Percentiles rank a stretch among this genome's conserved stretches.
Evolutionary conservation across 2,329 filamentous ascomycete species (phyloP).

Genomic region (Dothistroma septosporum): DNA sequence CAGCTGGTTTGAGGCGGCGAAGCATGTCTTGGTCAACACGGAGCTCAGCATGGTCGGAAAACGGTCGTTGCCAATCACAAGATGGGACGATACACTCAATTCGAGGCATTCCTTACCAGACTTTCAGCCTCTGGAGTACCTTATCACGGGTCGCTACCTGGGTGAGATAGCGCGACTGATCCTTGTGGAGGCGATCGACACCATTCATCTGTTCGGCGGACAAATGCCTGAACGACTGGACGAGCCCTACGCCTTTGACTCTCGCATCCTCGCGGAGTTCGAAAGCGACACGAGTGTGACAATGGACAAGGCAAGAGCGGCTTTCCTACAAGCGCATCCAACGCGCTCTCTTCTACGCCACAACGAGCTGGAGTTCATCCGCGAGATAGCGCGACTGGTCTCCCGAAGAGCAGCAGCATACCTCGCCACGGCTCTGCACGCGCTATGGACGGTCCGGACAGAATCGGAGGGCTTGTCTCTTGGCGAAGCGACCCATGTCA

Average conservation of each 20-base stretch:
- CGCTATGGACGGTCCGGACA: slow-evolving; percentile 54
- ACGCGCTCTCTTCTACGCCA: slow-evolving; percentile 40
- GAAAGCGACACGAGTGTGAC: slow-evolving; percentile 46
- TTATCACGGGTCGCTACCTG: slow-evolving; percentile 60
- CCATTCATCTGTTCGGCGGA: slow-evolving; percentile 54
- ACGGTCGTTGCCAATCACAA: slow-evolving; percentile 54
- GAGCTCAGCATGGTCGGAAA: slow-evolving; percentile 65
- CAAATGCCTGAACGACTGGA: slow-evolving; percentile 51
- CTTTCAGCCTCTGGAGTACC: slow-evolving; percentile 63
- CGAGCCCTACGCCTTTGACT: slow-evolving; percentile 58
- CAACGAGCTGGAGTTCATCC: slow-evolving; percentile 49
- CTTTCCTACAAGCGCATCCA: slow-evolving; percentile 52
- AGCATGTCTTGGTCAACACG: slow-evolving; percentile 61
- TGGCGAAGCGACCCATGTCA: slow-evolving; percentile 35
- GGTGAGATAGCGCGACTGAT: slow-evolving; percentile 61
- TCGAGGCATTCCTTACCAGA: slow-evolving; percentile 54
- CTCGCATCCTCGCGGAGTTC: slow-evolving; percentile 55
- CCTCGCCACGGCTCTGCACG: slow-evolving; percentile 60
- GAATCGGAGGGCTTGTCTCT: slow-evolving; percentile 44
- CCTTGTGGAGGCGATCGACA: slow-evolving; percentile 56
- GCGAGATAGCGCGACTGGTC: slow-evolving; percentile 50
- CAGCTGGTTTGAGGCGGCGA: slow-evolving; percentile 54
- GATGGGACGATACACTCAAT: slow-evolving; percentile 61
- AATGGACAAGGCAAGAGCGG: slow-evolving; percentile 39
- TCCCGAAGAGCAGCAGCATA: slow-evolving; percentile 59